Evolutionary conservation across 2,329 filamentous ascomycete species (phyloP).

Genomic region (Cercospora zeae-maydis): DNA sequence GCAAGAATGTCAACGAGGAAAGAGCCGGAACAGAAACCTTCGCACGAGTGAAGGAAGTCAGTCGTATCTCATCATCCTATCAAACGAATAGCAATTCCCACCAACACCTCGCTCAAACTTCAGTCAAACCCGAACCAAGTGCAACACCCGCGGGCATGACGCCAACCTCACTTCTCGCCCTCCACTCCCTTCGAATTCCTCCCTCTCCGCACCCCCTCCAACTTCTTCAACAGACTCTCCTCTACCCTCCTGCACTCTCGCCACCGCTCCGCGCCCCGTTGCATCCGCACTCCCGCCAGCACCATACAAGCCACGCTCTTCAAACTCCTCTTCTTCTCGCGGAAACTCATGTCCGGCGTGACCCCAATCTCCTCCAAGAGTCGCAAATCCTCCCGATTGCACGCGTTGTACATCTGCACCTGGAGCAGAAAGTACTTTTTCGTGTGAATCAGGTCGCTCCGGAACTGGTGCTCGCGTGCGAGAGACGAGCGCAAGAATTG

Average conservation of each 20-base stretch:
- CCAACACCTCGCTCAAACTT: constrained; percentile 5
- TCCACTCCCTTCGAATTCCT: constrained; percentile 6
- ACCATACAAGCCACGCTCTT: constrained; percentile 49
- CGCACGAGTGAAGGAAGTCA: background rate
- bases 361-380: constrained; percentile 82
- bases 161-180: background rate
- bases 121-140: background rate
- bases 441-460: constrained; percentile 75
- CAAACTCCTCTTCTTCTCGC: constrained; percentile 46
- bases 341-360: constrained; percentile 49
- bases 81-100: background rate
- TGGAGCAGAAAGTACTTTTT: constrained; percentile 80
- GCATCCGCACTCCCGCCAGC: constrained; percentile 52
- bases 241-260: constrained; percentile 49
- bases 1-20: background rate
- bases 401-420: constrained; percentile 80
- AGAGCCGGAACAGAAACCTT: background rate
- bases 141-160: background rate
- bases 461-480: constrained; percentile 74
- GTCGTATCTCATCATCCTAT: background rate
- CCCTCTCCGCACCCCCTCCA: constrained; percentile 44
- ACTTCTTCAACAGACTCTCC: constrained; percentile 44
- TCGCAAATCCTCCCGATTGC: constrained; percentile 85
- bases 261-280: constrained; percentile 50
- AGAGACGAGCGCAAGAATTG: constrained; percentile 82